A percentile compares a stretch with the other conserved stretches of the same genome.
Evolutionary conservation across 306 rosid species (phyloP).

Genomic region (Rubus idaeus): DNA sequence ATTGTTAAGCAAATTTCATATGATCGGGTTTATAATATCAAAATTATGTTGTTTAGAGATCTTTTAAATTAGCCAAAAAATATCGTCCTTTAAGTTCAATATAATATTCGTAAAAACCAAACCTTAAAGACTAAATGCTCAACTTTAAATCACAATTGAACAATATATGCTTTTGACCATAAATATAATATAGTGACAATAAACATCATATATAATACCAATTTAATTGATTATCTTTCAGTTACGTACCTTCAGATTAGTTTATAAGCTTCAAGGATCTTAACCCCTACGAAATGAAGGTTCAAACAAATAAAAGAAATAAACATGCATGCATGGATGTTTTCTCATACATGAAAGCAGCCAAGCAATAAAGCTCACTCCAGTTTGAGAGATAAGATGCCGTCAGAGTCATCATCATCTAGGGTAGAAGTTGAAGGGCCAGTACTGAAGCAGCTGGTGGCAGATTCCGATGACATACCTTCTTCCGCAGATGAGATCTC

Average conservation of each 20-base stretch:
- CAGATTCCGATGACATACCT: slow-evolving; percentile 35
- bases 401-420: slow-evolving; percentile 40
- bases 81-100: too few species aligned
- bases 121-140: too few species aligned
- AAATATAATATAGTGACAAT: neutral
- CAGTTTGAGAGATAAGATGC: slow-evolving; percentile 32
- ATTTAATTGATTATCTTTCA: neutral
- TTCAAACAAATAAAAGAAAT: neutral
- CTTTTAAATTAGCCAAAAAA: too few species aligned
- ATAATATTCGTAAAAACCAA: too few species aligned
- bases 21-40: too few species aligned
- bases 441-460: slow-evolving; percentile 26
- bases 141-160: neutral
- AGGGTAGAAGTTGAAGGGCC: slow-evolving; percentile 9
- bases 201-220: neutral
- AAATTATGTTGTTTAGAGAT: too few species aligned
- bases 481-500: slow-evolving; percentile 22
- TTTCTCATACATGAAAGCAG: neutral
- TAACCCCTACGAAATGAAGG: neutral
- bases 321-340: neutral
- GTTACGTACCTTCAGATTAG: neutral
- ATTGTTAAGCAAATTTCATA: neutral
- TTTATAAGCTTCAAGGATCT: neutral
- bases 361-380: slow-evolving; percentile 17
- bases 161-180: neutral